These are phyloP conservation scores for Aspergillus quadricinctus DNA, from an alignment of 2,329 filamentous ascomycete species.

Conservation along the genomic window DNA sequence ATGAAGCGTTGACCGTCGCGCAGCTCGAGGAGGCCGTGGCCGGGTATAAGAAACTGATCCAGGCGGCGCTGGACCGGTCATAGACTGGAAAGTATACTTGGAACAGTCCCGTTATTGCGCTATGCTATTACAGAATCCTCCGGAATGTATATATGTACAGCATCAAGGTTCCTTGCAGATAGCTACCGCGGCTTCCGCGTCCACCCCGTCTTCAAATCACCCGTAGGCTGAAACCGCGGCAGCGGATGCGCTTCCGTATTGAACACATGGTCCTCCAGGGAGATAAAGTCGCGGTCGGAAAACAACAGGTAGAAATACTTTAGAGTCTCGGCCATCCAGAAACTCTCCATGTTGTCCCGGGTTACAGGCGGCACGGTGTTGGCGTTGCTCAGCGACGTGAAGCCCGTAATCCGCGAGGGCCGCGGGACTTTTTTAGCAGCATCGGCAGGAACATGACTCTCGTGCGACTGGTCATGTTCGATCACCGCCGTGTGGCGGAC, in stretches of 20 bases:
- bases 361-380: slow-evolving; percentile 63
- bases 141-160: slow-evolving; percentile 28
- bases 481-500: slow-evolving; percentile 76
- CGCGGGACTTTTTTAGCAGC: background rate
- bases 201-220: slow-evolving; percentile 40
- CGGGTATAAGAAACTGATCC: slow-evolving; percentile 69
- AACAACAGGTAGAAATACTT: slow-evolving; percentile 98
- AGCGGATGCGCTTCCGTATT: slow-evolving; percentile 95
- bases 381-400: slow-evolving; percentile 75
- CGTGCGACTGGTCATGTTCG: slow-evolving; percentile 49
- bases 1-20: slow-evolving; percentile 71
- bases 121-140: background rate
- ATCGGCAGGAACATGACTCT: slow-evolving; percentile 14
- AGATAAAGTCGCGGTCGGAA: slow-evolving; percentile 74
- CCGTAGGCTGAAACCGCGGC: slow-evolving; percentile 74
- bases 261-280: slow-evolving; percentile 81
- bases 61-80: slow-evolving; percentile 22
- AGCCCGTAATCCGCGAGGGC: slow-evolving; percentile 53
- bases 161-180: background rate
- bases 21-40: slow-evolving; percentile 74
- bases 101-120: background rate
- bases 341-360: slow-evolving; percentile 96
- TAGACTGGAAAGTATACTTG: background rate
- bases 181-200: slow-evolving; percentile 20
- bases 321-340: slow-evolving; percentile 96